A percentile compares a stretch with the other conserved stretches of the same genome.
Evolutionary conservation across 805 yeast species (phyloP).

Genomic region (Saccharomycopsis sp.): DNA sequence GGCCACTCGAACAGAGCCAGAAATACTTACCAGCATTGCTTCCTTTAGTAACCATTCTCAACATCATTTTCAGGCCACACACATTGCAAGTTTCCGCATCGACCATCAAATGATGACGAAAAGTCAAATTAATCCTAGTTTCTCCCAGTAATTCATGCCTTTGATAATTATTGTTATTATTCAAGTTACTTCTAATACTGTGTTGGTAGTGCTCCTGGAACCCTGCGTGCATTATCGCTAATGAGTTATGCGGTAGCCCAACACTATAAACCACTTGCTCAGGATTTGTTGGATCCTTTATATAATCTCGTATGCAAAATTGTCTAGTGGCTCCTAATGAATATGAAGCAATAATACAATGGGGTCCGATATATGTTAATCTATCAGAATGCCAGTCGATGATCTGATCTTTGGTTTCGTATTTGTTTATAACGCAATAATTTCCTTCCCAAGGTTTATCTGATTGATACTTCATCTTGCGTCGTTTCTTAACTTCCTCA

Average conservation of each 20-base stretch:
- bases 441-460: constrained; percentile 23
- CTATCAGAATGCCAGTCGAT: constrained; percentile 77
- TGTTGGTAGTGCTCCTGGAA: constrained; percentile 75
- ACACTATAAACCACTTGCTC: constrained; percentile 32
- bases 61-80: constrained; percentile 38
- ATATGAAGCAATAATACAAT: constrained; percentile 58
- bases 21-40: constrained; percentile 50
- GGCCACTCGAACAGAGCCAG: constrained; percentile 55
- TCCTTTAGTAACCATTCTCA: constrained; percentile 48
- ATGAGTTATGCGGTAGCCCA: constrained; percentile 55
- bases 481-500: constrained; percentile 27
- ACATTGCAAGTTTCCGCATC: constrained; percentile 40
- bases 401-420: constrained; percentile 40
- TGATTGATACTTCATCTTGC: constrained; percentile 4
- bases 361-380: constrained; percentile 65
- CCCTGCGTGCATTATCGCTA: constrained; percentile 70
- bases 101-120: constrained; percentile 43
- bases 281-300: constrained; percentile 16
- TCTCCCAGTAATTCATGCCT: constrained; percentile 44
- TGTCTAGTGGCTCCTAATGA: constrained; percentile 66
- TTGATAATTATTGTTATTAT: constrained; percentile 28
- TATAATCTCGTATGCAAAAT: constrained; percentile 45
- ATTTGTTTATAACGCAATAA: constrained; percentile 54
- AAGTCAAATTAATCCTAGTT: constrained; percentile 57
- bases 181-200: constrained; percentile 40